Evolutionary conservation across 495 filamentous ascomycete species (phyloP).

Genomic region (Aspergillus carlsbadensis): DNA sequence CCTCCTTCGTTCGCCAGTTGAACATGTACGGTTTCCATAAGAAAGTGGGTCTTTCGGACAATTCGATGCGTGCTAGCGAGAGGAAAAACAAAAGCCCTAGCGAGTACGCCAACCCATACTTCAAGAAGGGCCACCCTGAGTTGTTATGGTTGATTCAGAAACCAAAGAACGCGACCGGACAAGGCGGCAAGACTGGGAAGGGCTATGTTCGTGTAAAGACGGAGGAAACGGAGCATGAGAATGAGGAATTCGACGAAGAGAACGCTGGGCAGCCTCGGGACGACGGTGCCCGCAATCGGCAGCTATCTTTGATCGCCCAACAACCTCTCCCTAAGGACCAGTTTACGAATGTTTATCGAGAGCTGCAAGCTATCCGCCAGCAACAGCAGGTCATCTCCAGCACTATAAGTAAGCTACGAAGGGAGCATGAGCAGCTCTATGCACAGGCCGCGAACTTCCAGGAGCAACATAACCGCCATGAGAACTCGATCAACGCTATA

Average conservation of each 20-base stretch:
- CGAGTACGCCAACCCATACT: constrained; percentile 96
- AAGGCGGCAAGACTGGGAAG: constrained; percentile 50
- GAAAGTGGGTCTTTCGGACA: constrained; percentile 93
- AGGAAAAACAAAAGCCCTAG: constrained; percentile 95
- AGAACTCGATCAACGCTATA: constrained; percentile 97
- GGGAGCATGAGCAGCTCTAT: constrained; percentile 85
- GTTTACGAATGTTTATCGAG: constrained; percentile 69
- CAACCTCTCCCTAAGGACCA: constrained; percentile 69
- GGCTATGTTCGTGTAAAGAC: constrained; percentile 58
- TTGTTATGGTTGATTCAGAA: constrained; percentile 98
- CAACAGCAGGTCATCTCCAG: constrained; percentile 81
- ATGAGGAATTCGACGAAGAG: constrained; percentile 65
- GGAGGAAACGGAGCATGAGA: constrained; percentile 68
- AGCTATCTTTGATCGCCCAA: constrained; percentile 43
- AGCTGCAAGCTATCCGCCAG: constrained; percentile 76
- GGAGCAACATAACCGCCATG: constrained; percentile 87
- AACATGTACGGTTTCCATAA: constrained; percentile 99
- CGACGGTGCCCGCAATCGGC: constrained; percentile 36
- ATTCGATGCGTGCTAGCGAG: constrained; percentile 96
- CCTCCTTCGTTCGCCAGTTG: constrained; percentile 95
- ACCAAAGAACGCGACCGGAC: constrained; percentile 66
- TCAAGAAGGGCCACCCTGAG: constrained; percentile 89
- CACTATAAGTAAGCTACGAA: constrained; percentile 72
- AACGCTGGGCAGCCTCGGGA: constrained; percentile 32
- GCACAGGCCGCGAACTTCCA: constrained; percentile 89